phyloP scores from a whole-genome alignment of 495 filamentous ascomycete genomes.

The Lepraria neglecta region DNA sequence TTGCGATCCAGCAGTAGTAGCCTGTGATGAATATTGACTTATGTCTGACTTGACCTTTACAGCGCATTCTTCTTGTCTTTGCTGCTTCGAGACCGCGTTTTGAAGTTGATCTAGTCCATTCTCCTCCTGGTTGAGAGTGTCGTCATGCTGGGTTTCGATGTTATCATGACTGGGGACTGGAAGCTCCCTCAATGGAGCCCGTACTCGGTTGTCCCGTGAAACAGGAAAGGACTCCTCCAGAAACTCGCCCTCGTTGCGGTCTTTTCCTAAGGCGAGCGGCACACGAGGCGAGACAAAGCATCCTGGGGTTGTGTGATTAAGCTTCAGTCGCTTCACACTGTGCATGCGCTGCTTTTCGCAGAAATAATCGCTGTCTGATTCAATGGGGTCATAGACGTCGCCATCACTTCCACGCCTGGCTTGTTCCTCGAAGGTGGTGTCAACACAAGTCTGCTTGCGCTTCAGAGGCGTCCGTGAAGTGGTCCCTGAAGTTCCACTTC shows the following conservation, averaged over 20 bases:
- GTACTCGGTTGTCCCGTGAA: neutral
- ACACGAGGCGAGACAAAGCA: neutral
- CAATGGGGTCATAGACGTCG: constrained; percentile 25
- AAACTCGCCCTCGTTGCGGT: neutral
- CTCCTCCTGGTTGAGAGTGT: neutral
- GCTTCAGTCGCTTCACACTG: constrained; percentile 17
- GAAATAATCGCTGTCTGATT: constrained; percentile 23
- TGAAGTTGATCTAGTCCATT: neutral
- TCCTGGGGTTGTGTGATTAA: neutral
- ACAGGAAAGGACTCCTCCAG: neutral
- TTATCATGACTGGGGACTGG: neutral
- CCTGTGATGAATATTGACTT: neutral
- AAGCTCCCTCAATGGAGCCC: neutral
- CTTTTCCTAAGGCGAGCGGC: neutral
- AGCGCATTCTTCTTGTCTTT: neutral
- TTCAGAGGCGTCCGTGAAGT: neutral
- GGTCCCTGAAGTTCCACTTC: neutral
- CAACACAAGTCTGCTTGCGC: neutral
- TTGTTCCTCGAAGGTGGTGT: neutral
- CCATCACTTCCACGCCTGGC: neutral
- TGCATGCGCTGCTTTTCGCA: constrained; percentile 19
- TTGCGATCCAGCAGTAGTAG: constrained; percentile 1
- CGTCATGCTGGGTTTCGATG: neutral
- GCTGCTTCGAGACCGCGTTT: neutral
- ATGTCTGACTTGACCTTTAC: neutral